These are phyloP conservation scores for Fusarium sp. DNA, from an alignment of 2,329 filamentous ascomycete genomes.

Conservation along the genomic window DNA sequence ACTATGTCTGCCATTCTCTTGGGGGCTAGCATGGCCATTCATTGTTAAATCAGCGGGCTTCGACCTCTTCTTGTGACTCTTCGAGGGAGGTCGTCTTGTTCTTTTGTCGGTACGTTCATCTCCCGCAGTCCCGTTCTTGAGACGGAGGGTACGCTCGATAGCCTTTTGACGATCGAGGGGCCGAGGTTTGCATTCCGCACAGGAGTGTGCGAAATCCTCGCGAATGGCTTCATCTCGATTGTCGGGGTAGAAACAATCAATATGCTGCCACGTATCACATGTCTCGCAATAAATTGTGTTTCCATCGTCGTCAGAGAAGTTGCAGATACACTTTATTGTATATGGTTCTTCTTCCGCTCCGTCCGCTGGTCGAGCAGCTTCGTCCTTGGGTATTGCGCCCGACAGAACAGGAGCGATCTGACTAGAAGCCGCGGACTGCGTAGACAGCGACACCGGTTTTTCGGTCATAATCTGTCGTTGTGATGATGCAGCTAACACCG, in stretches of 20 bases:
- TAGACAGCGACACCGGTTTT: constrained; percentile 64
- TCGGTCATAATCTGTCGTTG: constrained; percentile 71
- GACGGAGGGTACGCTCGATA: constrained; percentile 75
- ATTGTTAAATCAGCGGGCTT: constrained; percentile 76
- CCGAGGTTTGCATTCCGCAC: constrained; percentile 87
- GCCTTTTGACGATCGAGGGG: constrained; percentile 79
- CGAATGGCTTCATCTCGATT: constrained; percentile 78
- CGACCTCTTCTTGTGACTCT: constrained; percentile 88
- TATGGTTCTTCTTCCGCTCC: constrained; percentile 80
- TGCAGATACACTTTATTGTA: constrained; percentile 98
- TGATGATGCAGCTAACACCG: constrained; percentile 54
- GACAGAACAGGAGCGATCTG: constrained; percentile 57
- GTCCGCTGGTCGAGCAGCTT: constrained; percentile 62
- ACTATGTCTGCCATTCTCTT: constrained; percentile 64
- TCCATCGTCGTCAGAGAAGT: constrained; percentile 93
- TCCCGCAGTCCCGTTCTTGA: constrained; percentile 57
- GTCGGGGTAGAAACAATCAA: constrained; percentile 89
- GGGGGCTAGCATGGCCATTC: constrained; percentile 73
- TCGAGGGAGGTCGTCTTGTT: constrained; percentile 78
- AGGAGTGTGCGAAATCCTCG: constrained; percentile 82
- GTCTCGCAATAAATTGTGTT: constrained; percentile 96
- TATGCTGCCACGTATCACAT: constrained; percentile 98
- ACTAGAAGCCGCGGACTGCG: constrained; percentile 68
- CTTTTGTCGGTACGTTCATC: constrained; percentile 74
- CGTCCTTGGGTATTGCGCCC: constrained; percentile 53